Base-by-base conservation (phyloP, 2,329 filamentous ascomycete genomes). In the Colletotrichum falcatum region DNA sequence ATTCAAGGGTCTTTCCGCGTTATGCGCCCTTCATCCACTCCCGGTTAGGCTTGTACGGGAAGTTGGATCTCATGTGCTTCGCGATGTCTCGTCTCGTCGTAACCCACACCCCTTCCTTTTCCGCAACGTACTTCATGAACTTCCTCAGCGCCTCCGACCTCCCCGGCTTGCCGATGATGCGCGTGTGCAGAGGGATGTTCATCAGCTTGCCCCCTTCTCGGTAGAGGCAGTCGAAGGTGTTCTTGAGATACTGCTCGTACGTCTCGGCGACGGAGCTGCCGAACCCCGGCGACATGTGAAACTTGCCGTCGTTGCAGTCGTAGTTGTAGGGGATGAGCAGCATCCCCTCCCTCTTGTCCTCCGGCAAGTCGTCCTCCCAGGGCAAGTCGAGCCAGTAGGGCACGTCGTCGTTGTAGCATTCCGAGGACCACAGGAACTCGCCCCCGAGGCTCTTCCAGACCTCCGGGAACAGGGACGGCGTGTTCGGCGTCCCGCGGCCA, bases 81-180 rank as follows among this genome's bases (percentile, higher is more conserved):
- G 82, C 82, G 66, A 84, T 84, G 28, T 83, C 81, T 65, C 76
- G 75, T 63, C 81, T 74, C 9, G 81, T 84, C 6, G 82, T 80
- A 8, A 84, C 81, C 83, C 83, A 84, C 5, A 84, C 82, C 14
- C 76, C 80, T 58, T 79, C 77, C 69, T 82, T 82, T 66, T 78
- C 76, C 4, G 75, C 74, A 48, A 82, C 73, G 63, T 82, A 82
- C 72, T 77, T 67, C 76, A 81, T 80, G 72, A 82, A 82, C 49
- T 78, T 81, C n/a, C 80, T 65, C 49, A 83, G 70, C 1, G 79
- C 80, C 69, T 82, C 80, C 6, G 77, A 79, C 28, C 81, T 71
- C 0, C 81, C 81, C 5, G 81, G 78, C 66, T 82, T 83, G 2
- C 81, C 81, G 1, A 80, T 79, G 55, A 83, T 83, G 9, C 81